phyloP scores from a whole-genome alignment of 2,329 filamentous ascomycete genomes.

The Cercospora zeae-maydis region DNA sequence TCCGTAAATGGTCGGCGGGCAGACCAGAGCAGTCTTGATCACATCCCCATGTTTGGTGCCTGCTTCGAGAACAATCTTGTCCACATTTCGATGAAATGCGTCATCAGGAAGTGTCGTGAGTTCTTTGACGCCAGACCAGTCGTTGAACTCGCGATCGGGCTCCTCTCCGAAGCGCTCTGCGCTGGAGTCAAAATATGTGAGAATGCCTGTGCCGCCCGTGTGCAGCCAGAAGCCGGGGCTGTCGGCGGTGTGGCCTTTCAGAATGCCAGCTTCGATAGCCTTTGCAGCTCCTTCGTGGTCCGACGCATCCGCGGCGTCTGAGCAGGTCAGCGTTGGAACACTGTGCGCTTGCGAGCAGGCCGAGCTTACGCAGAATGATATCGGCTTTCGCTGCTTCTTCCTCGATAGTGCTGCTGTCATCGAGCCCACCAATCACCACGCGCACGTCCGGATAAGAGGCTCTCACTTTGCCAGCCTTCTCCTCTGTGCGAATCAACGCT shows the following conservation, averaged over 20 bases:
- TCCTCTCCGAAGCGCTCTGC: constrained; percentile 48
- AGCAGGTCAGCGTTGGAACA: background rate
- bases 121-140: constrained; percentile 56
- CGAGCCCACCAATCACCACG: constrained; percentile 52
- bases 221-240: constrained; percentile 46
- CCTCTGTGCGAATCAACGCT: constrained; percentile 49
- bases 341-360: background rate
- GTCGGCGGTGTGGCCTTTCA: constrained; percentile 43
- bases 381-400: constrained; percentile 50
- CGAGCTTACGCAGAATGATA: constrained; percentile 47
- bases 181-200: constrained; percentile 51
- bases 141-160: constrained; percentile 50
- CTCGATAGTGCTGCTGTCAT: constrained; percentile 45
- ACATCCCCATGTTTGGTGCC: constrained; percentile 44
- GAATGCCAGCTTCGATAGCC: constrained; percentile 53
- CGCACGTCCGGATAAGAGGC: constrained; percentile 38
- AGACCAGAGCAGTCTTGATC: constrained; percentile 63
- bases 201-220: constrained; percentile 55
- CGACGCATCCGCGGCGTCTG: constrained; percentile 45
- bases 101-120: constrained; percentile 52
- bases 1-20: constrained; percentile 54
- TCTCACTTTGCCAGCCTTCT: constrained; percentile 45
- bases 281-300: constrained; percentile 48
- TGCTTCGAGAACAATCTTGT: constrained; percentile 61
- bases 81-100: constrained; percentile 64